Evolutionary conservation across 805 yeast genomes (phyloP), one percentile per base, ranked within the genome.

Genomic region (Candida coleopterorum): DNA sequence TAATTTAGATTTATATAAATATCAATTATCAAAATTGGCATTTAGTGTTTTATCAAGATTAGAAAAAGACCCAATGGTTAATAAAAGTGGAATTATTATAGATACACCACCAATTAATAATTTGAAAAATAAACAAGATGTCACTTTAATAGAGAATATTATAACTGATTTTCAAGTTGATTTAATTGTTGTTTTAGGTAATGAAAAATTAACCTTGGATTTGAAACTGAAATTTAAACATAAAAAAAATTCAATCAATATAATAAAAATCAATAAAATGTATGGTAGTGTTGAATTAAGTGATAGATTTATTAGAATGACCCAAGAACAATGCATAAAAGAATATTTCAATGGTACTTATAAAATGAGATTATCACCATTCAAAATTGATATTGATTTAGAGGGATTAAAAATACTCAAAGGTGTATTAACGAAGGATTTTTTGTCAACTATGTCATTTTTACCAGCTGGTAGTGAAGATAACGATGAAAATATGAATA

Each of bases 291-390:
- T 83, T 7, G 85, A 84, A 21, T 70, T 75, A 20, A 90, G 83
- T 41, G 90, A 81, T 37, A 65, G 75, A 9, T 87, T 68, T 53
- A 65, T 70, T 25, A 70, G 97, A 50, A 75, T 80, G 25, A 37
- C 73, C 16, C 97, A 90, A 56, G 86, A 88, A 49, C 71, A 76
- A 28, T 67, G 81, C 4, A 87, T 90, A 37, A 78, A 79, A 52
- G 94, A 89, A 52, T 93, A 93, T 57, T 93, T 93, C 50, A 87
- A 93, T 53, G 98, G 98, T 2, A 74, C 74, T 5, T 60, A 70
- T 14, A 70, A 70, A 30, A 72, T 77, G 4, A 75, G 79, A 4
- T 68, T 93, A 36, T 81, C 94, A 14, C 97, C 99, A 2, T 89
- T 80, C 57, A 84, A 94, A 4, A 75, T 87, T 2, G 86, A 88